Conservation (phyloP, 768 basidiomycete genomes). For the Rhizopogon rudus region DNA sequence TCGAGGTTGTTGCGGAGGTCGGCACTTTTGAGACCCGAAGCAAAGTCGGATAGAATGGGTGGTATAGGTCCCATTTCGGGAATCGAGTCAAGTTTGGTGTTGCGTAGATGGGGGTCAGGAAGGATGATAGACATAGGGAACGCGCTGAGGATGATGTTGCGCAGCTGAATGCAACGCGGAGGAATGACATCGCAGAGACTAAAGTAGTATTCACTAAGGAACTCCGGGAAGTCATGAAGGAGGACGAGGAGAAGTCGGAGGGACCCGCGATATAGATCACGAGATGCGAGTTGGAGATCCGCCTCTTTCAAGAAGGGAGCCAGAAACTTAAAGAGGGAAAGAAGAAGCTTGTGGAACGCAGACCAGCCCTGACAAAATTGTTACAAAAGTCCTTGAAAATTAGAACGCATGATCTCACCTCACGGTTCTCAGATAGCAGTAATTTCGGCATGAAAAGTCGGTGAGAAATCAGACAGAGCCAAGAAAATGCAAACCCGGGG, state of each 20-base stretch:
- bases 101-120: constrained; percentile 83
- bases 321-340: constrained; percentile 94
- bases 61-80: constrained; percentile 93
- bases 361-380: constrained; percentile 69
- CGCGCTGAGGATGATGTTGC: constrained; percentile 94
- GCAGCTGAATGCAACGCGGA: constrained; percentile 87
- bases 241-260: constrained; percentile 90
- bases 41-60: constrained; percentile 86
- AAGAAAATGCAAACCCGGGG: constrained; percentile 97
- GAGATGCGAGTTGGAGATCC: constrained; percentile 72
- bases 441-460: constrained; percentile 97
- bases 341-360: constrained; percentile 89
- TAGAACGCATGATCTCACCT: constrained; percentile 41
- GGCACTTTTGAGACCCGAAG: constrained; percentile 71
- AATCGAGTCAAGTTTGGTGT: constrained; percentile 66
- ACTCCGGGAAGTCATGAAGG: constrained; percentile 98
- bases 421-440: constrained; percentile 80
- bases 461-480: constrained; percentile 96
- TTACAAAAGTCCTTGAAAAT: constrained; percentile 3
- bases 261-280: constrained; percentile 87
- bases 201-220: constrained; percentile 95
- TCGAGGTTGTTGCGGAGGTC: constrained; percentile 81
- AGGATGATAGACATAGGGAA: constrained; percentile 80
- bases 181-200: constrained; percentile 93
- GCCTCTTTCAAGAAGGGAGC: constrained; percentile 84